Evolutionary conservation across 148 eudicot species (phyloP).

Genomic region (Cornus suecica): DNA sequence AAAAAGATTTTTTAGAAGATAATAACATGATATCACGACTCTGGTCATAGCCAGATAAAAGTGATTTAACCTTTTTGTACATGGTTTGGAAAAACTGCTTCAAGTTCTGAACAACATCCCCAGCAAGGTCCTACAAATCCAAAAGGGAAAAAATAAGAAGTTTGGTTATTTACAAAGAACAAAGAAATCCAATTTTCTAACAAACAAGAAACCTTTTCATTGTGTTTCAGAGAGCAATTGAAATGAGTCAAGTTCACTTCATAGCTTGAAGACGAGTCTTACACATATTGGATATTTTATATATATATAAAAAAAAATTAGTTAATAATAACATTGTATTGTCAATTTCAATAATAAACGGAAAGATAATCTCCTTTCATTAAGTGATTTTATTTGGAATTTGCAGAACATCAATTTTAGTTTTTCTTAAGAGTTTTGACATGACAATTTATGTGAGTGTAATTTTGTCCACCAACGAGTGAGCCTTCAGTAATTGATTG

Average conservation of each 20-base stretch:
- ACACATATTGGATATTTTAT: not conserved
- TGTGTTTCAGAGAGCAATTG: not conserved
- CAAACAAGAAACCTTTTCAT: not conserved
- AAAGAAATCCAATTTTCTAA: not conserved
- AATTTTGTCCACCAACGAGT: not conserved
- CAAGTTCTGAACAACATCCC: conserved; percentile 65
- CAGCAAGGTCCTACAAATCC: conserved; percentile 70
- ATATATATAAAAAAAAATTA: no score
- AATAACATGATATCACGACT: not conserved
- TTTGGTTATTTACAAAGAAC: not conserved
- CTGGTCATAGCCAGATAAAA: not conserved
- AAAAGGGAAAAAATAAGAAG: conserved; percentile 4
- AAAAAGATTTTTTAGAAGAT: not conserved
- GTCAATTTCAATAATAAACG: no score
- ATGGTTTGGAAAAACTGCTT: conserved; percentile 67
- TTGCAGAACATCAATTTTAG: not conserved
- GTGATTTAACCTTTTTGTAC: conserved; percentile 65
- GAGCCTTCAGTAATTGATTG: not conserved
- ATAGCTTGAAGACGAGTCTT: not conserved
- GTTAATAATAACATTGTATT: no score
- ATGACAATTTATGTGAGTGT: not conserved
- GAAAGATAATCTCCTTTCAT: no score
- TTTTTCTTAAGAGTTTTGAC: not conserved
- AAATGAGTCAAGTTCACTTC: not conserved
- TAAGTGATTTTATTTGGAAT: no score